Conservation (phyloP, 2,329 filamentous ascomycete genomes). For the Escovopsis sp. region DNA sequence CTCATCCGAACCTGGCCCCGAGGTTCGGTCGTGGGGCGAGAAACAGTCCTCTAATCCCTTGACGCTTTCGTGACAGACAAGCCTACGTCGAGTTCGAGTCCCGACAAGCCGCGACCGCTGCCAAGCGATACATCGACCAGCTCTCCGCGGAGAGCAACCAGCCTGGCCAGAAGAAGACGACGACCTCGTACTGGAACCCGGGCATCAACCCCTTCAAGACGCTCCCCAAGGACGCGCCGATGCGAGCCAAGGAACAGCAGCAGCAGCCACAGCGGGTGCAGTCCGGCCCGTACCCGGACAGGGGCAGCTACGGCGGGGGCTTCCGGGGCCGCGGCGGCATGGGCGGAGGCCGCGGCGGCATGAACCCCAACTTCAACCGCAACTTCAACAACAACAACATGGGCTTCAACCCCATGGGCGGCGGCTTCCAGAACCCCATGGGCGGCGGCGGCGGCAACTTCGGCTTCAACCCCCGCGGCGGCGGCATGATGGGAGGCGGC, state of each 20-base stretch:
- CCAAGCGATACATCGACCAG: constrained; percentile 67
- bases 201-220: constrained; percentile 80
- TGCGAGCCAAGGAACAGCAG: constrained; percentile 43
- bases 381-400: constrained; percentile 25
- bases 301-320: constrained; percentile 36
- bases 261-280: constrained; percentile 41
- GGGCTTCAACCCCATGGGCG: background rate
- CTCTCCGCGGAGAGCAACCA: constrained; percentile 36
- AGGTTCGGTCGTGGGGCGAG: no score
- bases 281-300: constrained; percentile 34
- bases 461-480: constrained; percentile 34
- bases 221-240: constrained; percentile 71
- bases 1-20: no score
- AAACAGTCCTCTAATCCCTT: background rate
- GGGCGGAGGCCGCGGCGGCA: constrained; percentile 31
- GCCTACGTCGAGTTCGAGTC: constrained; percentile 77
- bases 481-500: constrained; percentile 21
- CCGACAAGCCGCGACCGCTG: constrained; percentile 70
- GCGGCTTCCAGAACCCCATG: constrained; percentile 34
- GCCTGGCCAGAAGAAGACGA: constrained; percentile 52
- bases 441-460: constrained; percentile 31
- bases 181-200: constrained; percentile 60
- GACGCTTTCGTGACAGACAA: constrained; percentile 31
- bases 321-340: constrained; percentile 37
- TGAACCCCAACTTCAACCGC: constrained; percentile 32